These are phyloP conservation scores for Fomitopsis serialis DNA, from an alignment of 768 basidiomycete species.

Conservation along the genomic window DNA sequence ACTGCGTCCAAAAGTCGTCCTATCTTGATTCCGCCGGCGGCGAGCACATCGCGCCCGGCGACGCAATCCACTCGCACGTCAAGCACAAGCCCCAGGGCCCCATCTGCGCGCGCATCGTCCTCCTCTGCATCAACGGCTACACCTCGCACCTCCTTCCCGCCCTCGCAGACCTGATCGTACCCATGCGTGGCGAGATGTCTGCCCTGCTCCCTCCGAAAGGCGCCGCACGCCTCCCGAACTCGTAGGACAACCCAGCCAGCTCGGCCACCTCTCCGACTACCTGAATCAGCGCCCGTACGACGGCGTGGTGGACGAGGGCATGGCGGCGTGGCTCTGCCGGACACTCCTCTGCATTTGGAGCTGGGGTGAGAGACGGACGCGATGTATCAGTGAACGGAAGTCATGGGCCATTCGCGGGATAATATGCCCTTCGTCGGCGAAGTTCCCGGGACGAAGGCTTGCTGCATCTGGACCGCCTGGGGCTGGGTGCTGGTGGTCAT, in stretches of 20 bases:
- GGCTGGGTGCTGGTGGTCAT: too few species aligned
- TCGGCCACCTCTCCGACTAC: slow-evolving; percentile 47
- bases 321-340: not conserved
- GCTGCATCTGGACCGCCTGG: not conserved
- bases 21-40: too few species aligned
- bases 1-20: too few species aligned
- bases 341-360: slow-evolving; percentile 10
- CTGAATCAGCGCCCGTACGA: slow-evolving; percentile 54
- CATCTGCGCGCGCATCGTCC: slow-evolving; percentile 54
- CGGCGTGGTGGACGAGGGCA: not conserved
- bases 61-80: slow-evolving; percentile 33
- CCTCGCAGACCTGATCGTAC: slow-evolving; percentile 57
- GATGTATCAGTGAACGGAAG: slow-evolving; percentile 49
- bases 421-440: slow-evolving; percentile 65
- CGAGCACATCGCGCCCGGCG: slow-evolving; percentile 9
- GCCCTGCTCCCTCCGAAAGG: slow-evolving; percentile 51
- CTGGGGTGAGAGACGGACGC: slow-evolving; percentile 38
- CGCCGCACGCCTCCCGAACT: slow-evolving; percentile 10
- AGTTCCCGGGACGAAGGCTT: slow-evolving; percentile 35
- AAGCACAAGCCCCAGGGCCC: slow-evolving; percentile 56
- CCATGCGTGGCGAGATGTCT: slow-evolving; percentile 55
- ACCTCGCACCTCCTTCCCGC: slow-evolving; percentile 61
- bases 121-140: slow-evolving; percentile 90
- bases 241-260: not conserved
- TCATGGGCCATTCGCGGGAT: slow-evolving; percentile 58